Percentiles rank a stretch among this genome's conserved stretches.
phyloP scores from a whole-genome alignment of 192 early-diverging fungal genomes.

The Pilaira anomala region DNA sequence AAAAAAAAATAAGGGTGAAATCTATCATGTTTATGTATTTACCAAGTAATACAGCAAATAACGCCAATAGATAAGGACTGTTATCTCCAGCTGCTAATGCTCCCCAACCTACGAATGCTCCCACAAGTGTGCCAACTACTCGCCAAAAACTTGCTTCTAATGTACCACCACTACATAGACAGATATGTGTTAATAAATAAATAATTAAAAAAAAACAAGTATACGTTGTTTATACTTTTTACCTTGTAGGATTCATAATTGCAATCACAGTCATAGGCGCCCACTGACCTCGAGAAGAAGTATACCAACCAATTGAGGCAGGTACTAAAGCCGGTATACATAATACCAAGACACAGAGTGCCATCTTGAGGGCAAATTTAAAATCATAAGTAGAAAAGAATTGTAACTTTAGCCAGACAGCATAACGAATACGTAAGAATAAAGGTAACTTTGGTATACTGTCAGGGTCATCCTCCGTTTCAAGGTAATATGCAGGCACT shows the following conservation, averaged over 20 bases:
- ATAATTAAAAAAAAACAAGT: no score
- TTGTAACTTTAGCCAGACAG: constrained; percentile 39
- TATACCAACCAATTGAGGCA: constrained; percentile 23
- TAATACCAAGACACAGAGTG: constrained; percentile 34
- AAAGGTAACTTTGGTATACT: constrained; percentile 17
- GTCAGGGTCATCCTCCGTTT: background rate
- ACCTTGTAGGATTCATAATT: constrained; percentile 35
- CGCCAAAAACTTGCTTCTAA: constrained; percentile 43
- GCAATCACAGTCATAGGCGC: constrained; percentile 47
- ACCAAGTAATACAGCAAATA: constrained; percentile 36
- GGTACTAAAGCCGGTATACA: constrained; percentile 43
- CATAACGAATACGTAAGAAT: constrained; percentile 34
- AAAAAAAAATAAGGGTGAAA: background rate
- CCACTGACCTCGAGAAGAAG: constrained; percentile 46
- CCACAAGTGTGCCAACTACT: constrained; percentile 45
- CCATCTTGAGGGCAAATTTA: constrained; percentile 55
- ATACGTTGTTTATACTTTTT: no score
- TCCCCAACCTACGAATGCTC: constrained; percentile 39
- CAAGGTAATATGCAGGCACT: background rate
- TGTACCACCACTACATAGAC: constrained; percentile 45
- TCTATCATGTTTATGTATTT: background rate
- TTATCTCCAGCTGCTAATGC: constrained; percentile 26
- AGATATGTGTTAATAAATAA: constrained; percentile 1
- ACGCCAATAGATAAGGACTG: constrained; percentile 28
- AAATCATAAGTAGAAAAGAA: constrained; percentile 40